Base-by-base conservation (phyloP, 164 flowering plant genomes). In the Macadamia integrifolia region DNA sequence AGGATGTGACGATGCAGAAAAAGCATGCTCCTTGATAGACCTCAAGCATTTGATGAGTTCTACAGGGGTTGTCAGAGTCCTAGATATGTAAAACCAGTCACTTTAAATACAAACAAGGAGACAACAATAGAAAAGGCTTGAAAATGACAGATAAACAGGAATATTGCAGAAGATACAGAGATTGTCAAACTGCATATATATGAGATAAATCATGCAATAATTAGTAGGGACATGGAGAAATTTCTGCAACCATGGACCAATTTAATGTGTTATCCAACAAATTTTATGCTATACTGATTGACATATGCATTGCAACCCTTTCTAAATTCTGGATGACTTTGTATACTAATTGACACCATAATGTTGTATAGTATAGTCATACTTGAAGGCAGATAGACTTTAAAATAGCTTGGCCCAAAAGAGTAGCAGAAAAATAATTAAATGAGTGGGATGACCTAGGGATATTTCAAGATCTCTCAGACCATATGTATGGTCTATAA, bases 61-160 rank as follows among this genome's bases (percentile, higher is more conserved):
- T 64, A 82, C 85, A 1, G 85, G 85, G 18, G 71, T 65, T n/a
- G 85, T 82, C 42, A 82, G 61, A 23, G 85, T 82, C 79, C 85
- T 81, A 63, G 48, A 28, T 31, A 23, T 17, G 23, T 23, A 58
- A 64, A 67, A 56, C 61, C 6, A 40, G n/a, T 65, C 32, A 65
- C 40, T 13, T 18, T 28, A 49, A 23, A 61, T 30, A 48, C 11
- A 50, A 49, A 0, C 4, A 17, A 23, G 42, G 17, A 43, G 6
- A 58, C 6, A 28, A 43, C 9, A 0, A 53, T 14, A 42, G 32
- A 52, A 50, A 32, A 10, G 46, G 13, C 50, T 46, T 11, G 52
- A 28, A 32, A 50, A 15, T 10, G 56, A 49, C 50, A 11, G 13
- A 12, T 1, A 4, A 12, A 35, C 55, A 50, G 17, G 13, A 50